These are phyloP conservation scores for Adenanthera pavonina DNA, from an alignment of 306 rosid genomes.

Conservation along the genomic window DNA sequence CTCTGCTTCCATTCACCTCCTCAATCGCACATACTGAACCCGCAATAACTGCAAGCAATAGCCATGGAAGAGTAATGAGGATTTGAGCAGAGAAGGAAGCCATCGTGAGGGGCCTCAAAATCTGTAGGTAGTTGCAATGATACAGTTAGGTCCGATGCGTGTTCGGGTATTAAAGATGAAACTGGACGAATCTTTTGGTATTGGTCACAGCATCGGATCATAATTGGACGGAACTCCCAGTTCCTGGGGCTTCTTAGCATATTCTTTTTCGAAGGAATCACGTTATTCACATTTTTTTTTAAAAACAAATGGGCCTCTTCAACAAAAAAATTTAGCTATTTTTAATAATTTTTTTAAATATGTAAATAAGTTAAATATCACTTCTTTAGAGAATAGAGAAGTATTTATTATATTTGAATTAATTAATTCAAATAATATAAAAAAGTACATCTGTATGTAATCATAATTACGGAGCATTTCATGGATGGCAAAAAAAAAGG, in stretches of 20 bases:
- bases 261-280: background rate
- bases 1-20: slow-evolving; percentile 21
- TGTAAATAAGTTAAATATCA: too few relatives aligned
- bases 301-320: too few relatives aligned
- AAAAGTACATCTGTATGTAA: too few relatives aligned
- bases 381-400: too few relatives aligned
- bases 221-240: background rate
- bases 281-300: background rate
- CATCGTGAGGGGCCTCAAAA: background rate
- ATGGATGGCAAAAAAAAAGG: too few relatives aligned
- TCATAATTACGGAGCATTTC: too few relatives aligned
- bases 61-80: slow-evolving; percentile 26
- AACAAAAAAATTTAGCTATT: too few relatives aligned
- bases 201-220: background rate
- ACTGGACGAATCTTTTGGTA: background rate
- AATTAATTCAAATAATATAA: too few relatives aligned
- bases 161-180: background rate
- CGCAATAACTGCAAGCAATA: slow-evolving; percentile 12
- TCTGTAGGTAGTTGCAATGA: background rate
- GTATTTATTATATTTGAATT: too few relatives aligned
- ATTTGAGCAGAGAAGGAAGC: slow-evolving; percentile 21
- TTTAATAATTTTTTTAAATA: too few relatives aligned
- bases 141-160: background rate
- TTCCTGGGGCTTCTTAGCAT: background rate
- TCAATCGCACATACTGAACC: slow-evolving; percentile 20